Evolutionary conservation across 163 green algal species (phyloP), one percentile per base, ranked within the genome.

Genomic region (Prototheca wickerhamii): DNA sequence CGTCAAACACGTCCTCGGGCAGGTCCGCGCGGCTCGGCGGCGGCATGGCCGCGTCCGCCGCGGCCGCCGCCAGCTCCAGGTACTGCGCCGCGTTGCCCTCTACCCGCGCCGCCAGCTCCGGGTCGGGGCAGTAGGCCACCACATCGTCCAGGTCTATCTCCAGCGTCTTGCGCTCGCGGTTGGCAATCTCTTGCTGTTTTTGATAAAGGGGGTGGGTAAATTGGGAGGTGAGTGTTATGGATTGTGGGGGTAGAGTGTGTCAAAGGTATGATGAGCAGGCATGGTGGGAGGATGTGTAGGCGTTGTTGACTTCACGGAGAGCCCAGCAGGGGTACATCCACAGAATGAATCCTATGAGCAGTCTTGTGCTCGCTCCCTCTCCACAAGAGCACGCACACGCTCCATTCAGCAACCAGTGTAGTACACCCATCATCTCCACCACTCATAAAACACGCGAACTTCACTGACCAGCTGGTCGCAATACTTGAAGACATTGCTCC

Each of bases 1-100:
- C 81, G 65, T 98, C 92, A 69, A 89, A 96, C 17, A 93, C 78
- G 72, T 97, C 91, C 17, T 84, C 73, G 32, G 74, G 67, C 12
- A 86, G 30, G 30, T 73, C 30, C 17, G 67, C 46, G 1, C 58
- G 63, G 7, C 74, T 81, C 4, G 89, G 75, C 4, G 53, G 6
- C 20, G 88, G 88, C 77, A 97, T 81, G 21, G 80, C 58, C 21
- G 70, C 67, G 64, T 97, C 89, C 4, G 89, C 88, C 17, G 88
- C 89, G 29, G 90, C 77, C 4, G 82, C 77, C 58, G 96, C 80
- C 12, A 97, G 67, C 15, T 67, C 66, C 4, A 86, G 52, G 68
- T 96, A 97, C 42, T 85, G 82, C 61, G 72, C 73, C 1, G 89
- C 85, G 69, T 98, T 98, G 55, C 18, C 63, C 62, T 86, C 76